Evolutionary conservation across 2,329 filamentous ascomycete genomes (phyloP), one percentile per base, ranked within the genome.

Genomic region (Aspergillus awamori): DNA sequence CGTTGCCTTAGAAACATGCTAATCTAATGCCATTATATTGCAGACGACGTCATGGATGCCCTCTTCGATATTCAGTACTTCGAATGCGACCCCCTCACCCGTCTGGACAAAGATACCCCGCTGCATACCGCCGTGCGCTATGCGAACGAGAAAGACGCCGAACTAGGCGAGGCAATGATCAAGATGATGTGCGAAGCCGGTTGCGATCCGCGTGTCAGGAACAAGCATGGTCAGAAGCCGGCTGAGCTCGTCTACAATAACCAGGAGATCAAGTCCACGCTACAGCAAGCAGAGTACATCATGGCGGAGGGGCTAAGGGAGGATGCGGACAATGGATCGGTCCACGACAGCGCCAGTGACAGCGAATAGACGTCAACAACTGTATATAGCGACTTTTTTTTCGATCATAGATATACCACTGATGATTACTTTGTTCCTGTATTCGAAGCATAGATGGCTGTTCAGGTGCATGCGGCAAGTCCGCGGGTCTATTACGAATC

Each of bases 101-200:
- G 79, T 51, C 63, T 79, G 61, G 80, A 81, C 63, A 76, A 77
- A 63, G 79, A 81, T 58, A 80, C 79, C 3, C 80, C 80, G 7
- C 72, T 82, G 26, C 80, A 82, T 65, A 68, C 70, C 48, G 79
- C 78, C 41, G 79, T 81, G 39, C 76, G 75, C 51, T 81, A 75
- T 64, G 78, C 79, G 66, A 81, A 79, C 59, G 80, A 82, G 51
- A 80, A 80, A 61, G 77, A 81, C 57, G 61, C 74, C 24, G 72
- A 77, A 30, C 61, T 81, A 6, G 80, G 79, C 11, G 64, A 73
- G 24, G 78, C 75, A 33, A 81, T 82, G 80, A 75, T 80, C 62
- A 76, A 77, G 63, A 82, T 82, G 79, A 79, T 81, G 75, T 79
- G 79, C 60, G 80, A 82, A 51, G 80, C 80, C 26, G 80, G 80